These are phyloP conservation scores for Stentor coeruleus DNA, from an alignment of 73 alveolate genomes.

Conservation along the genomic window DNA sequence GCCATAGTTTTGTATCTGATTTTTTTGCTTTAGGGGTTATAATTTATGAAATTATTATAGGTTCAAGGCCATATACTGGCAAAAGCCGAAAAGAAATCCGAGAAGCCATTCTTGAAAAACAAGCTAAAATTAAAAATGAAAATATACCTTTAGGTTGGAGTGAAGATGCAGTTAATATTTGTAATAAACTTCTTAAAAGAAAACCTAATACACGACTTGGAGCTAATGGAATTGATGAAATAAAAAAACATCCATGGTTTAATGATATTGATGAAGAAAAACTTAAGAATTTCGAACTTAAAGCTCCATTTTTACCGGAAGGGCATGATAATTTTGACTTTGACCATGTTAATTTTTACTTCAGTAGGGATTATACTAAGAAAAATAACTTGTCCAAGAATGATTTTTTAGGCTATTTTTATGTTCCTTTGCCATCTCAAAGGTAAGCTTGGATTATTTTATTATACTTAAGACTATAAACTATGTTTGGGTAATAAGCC, in stretches of 20 bases:
- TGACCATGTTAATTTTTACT: too few relatives aligned
- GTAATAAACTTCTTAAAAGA: conserved; percentile 66
- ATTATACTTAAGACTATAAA: too few relatives aligned
- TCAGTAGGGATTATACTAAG: too few relatives aligned
- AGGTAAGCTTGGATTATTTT: too few relatives aligned
- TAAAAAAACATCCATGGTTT: conserved; percentile 93
- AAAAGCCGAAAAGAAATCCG: neutral
- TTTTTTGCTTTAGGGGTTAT: conserved; percentile 27
- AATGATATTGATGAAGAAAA: conserved; percentile 76
- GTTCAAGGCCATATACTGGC: neutral
- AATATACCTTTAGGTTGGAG: conserved; percentile 79
- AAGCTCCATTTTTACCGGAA: conserved; percentile 87
- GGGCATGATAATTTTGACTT: too few relatives aligned
- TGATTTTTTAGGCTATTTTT: too few relatives aligned
- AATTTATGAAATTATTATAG: neutral
- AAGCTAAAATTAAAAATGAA: neutral
- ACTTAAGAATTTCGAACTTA: conserved; percentile 59
- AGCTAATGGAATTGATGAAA: conserved; percentile 83
- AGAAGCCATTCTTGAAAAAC: neutral
- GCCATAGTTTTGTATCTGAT: conserved; percentile 13
- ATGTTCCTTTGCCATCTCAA: too few relatives aligned
- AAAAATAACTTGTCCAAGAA: too few relatives aligned
- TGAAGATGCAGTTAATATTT: conserved; percentile 90
- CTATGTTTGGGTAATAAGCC: too few relatives aligned
- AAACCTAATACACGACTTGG: conserved; percentile 79